Base-by-base conservation (phyloP, 768 basidiomycete genomes). In the Mycena rosella region DNA sequence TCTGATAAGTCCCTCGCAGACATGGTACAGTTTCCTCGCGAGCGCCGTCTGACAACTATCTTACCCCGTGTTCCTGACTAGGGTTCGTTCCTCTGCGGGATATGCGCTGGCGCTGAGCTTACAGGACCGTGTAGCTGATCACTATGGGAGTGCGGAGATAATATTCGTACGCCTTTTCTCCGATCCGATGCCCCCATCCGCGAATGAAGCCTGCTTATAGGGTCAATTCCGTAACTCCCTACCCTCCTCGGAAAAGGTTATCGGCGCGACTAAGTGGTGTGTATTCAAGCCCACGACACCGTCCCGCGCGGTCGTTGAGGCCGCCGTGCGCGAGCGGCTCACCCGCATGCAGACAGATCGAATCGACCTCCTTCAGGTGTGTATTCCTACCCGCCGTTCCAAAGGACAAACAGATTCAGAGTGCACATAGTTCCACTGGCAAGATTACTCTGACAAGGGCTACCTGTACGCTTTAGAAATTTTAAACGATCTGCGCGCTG, bases 261-360 rank as follows among this genome's bases (percentile, higher is more conserved):
- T 95, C 27, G 91, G 92, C 47, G 92, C 91, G 1, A 96, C 95
- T 3, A 96, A 96, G 75, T 96, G 92, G 93, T 95, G 93, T 76
- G 87, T 93, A 17, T 95, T 95, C 81, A 83, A 86, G 63, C 79
- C 80, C 27, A 80, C 83, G 17, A 78, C 78, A 17, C 81, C 87
- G 2, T 85, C 91, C 4, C 87, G 86, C 9, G 77, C 82, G 32
- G 77, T 84, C 58, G 91, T 94, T 54, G 83, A 89, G 71, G 84
- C 84, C 10, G 90, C 87, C 14, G 84, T 95, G 14, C 83, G 85
- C 66, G 91, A 95, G 72, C 88, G 93, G 53, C 84, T 91, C 78
- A 82, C 84, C 26, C 89, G 92, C 40, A 93, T 91, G 88, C 84
- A 84, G 55, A 82, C 84, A 0, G 77, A 74, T 22, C 79, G 81